A percentile compares a stretch with the other conserved stretches of the same genome.
These are phyloP conservation scores for Coccomyxa sp. DNA, from an alignment of 139 green algal species.

Conservation along the genomic window DNA sequence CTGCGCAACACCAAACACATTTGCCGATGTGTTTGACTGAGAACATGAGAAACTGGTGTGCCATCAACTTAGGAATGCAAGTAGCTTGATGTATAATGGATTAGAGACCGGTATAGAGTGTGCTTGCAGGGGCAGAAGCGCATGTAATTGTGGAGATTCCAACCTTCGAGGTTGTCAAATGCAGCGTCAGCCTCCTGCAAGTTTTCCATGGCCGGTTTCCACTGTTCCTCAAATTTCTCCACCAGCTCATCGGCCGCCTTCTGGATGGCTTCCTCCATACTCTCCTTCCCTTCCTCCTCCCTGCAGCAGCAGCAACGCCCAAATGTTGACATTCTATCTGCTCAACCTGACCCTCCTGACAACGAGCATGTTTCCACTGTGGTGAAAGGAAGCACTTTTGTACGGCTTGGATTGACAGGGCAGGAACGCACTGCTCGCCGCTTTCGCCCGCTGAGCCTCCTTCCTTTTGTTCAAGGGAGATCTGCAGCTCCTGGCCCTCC, in stretches of 20 bases:
- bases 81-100: background rate
- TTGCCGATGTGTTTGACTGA: too few relatives aligned
- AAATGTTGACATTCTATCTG: background rate
- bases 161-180: slow-evolving; percentile 72
- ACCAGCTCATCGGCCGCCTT: slow-evolving; percentile 65
- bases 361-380: background rate
- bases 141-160: too few relatives aligned
- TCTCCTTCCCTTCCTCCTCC: slow-evolving; percentile 4
- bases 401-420: background rate
- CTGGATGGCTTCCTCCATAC: slow-evolving; percentile 34
- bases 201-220: slow-evolving; percentile 75
- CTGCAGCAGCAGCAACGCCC: background rate
- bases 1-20: slow-evolving; percentile 16
- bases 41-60: background rate
- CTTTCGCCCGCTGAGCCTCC: slow-evolving; percentile 6
- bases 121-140: background rate
- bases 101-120: background rate
- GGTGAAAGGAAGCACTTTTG: background rate
- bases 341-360: background rate
- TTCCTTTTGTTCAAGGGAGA: slow-evolving; percentile 18
- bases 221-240: slow-evolving; percentile 76
- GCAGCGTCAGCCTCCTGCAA: slow-evolving; percentile 51
- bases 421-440: background rate
- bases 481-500: slow-evolving; percentile 21
- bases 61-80: background rate